A percentile compares a stretch with the other conserved stretches of the same genome.
These are phyloP conservation scores for Daldinia concentrica DNA, from an alignment of 495 filamentous ascomycete species.

Conservation along the genomic window DNA sequence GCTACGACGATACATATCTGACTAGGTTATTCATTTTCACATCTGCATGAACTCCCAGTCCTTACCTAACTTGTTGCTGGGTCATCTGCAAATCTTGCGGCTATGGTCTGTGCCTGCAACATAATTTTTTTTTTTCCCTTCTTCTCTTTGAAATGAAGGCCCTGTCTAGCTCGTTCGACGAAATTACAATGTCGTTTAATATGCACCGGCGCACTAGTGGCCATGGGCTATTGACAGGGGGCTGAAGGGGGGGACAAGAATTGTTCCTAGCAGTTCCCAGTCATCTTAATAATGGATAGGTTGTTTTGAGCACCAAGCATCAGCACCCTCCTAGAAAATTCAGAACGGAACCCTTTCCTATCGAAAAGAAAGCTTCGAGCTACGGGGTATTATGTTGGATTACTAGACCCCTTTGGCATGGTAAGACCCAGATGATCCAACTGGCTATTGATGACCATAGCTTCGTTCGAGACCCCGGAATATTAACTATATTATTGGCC, in stretches of 20 bases:
- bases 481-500: constrained; percentile 1
- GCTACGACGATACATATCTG: constrained; percentile 16
- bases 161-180: constrained; percentile 43
- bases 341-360: constrained; percentile 27
- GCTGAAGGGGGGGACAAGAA: constrained; percentile 17
- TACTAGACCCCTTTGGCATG: constrained; percentile 10
- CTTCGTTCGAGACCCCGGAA: constrained; percentile 24
- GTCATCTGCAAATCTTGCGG: constrained; percentile 43
- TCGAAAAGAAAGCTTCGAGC: constrained; percentile 27
- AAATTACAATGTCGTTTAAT: constrained; percentile 48
- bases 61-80: constrained; percentile 40
- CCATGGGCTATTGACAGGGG: constrained; percentile 40
- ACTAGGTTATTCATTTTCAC: constrained; percentile 17
- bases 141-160: constrained; percentile 35
- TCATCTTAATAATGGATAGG: constrained; percentile 30
- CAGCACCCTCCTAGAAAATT: constrained; percentile 12
- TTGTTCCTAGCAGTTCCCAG: constrained; percentile 14
- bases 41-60: constrained; percentile 37
- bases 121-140: constrained; percentile 37
- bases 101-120: constrained; percentile 40
- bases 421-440: constrained; percentile 20
- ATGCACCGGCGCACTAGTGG: constrained; percentile 39
- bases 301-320: constrained; percentile 12
- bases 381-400: background rate
- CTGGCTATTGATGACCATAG: constrained; percentile 15